A percentile compares a stretch with the other conserved stretches of the same genome.
Evolutionary conservation across 768 basidiomycete species (phyloP).

Genomic region (Phlebiopsis gigantea): DNA sequence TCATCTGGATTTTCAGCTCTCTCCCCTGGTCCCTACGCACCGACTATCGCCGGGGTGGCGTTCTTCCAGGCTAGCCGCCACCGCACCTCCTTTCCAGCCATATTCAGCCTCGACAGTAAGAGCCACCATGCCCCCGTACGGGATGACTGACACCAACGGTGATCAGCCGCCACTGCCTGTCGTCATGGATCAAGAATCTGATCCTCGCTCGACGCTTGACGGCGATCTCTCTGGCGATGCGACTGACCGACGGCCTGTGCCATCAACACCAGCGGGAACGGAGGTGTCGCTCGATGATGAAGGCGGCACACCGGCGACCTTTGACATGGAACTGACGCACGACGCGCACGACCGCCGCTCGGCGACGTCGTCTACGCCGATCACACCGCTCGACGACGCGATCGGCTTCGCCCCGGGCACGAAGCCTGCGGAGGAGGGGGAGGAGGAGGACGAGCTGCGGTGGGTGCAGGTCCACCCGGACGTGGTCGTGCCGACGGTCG

Average conservation of each 20-base stretch:
- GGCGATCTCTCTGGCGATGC: neutral
- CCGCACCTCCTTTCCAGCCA: neutral
- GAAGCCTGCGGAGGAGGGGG: neutral
- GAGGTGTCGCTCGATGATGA: neutral
- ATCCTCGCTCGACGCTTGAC: neutral
- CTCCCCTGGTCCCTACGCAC: neutral
- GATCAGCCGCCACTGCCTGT: neutral
- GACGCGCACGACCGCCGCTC: neutral
- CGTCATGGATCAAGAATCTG: neutral
- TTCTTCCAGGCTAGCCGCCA: neutral
- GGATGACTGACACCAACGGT: neutral
- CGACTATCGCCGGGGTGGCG: constrained; percentile 1
- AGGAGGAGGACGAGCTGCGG: neutral
- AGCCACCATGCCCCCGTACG: neutral
- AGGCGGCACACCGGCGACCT: neutral
- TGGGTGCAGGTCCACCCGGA: constrained; percentile 1
- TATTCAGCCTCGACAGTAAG: neutral
- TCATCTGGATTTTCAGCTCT: neutral
- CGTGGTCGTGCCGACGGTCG: constrained; percentile 5
- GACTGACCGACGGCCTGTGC: neutral
- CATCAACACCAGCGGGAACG: neutral
- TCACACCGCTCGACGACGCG: neutral
- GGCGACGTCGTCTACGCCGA: neutral
- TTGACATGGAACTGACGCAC: neutral
- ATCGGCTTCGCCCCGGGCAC: neutral